Conservation (phyloP, 257 asterid species). For the Capsicum rhomboideum region DNA sequence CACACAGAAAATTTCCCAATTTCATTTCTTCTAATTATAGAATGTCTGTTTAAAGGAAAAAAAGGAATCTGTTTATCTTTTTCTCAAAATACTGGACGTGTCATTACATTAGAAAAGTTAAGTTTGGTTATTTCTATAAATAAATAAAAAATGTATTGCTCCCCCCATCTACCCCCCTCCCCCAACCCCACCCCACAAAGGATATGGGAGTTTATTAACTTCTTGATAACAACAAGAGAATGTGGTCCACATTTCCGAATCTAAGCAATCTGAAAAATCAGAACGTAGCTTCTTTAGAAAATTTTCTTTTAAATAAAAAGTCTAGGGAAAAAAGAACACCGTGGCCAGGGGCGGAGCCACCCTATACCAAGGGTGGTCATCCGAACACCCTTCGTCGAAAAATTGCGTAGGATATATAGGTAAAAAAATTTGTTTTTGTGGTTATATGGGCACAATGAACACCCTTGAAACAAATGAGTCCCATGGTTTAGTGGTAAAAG, state of each 20-base stretch:
- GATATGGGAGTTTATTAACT: not conserved
- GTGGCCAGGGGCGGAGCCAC: no score
- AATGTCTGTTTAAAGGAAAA: not conserved
- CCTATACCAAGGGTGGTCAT: no score
- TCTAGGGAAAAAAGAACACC: not conserved
- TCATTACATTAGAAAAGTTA: not conserved
- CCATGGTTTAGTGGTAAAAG: no score
- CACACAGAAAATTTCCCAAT: not conserved
- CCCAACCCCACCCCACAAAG: not conserved
- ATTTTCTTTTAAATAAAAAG: not conserved
- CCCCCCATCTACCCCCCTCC: not conserved
- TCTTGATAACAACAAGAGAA: not conserved
- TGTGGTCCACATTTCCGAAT: not conserved
- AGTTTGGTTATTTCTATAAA: not conserved
- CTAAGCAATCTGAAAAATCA: not conserved
- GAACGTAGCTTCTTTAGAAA: not conserved
- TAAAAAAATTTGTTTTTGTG: no score
- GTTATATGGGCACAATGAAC: no score
- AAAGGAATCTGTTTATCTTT: not conserved
- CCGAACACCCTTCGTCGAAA: no score
- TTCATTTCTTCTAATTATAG: not conserved
- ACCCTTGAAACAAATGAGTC: no score
- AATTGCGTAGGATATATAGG: no score
- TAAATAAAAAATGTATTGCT: not conserved
- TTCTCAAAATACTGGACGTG: not conserved